phyloP scores from a whole-genome alignment of 2,329 filamentous ascomycete genomes.

The Coniochaeta sp. region DNA sequence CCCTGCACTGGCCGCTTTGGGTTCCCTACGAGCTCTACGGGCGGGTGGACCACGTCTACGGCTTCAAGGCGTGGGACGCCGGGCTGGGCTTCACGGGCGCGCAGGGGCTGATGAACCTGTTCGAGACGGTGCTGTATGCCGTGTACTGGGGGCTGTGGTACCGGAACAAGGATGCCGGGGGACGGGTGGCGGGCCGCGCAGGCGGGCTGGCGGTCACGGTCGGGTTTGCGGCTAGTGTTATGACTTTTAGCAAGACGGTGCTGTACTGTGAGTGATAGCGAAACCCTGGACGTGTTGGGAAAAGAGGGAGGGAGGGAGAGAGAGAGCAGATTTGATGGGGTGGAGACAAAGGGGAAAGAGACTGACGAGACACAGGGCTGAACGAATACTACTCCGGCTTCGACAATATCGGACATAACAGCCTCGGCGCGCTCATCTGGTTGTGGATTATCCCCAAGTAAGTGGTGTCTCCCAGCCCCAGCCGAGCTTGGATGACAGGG shows the following conservation, averaged over 20 bases:
- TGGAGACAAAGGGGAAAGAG: not conserved
- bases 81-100: conserved; percentile 70
- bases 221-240: conserved; percentile 45
- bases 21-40: conserved; percentile 75
- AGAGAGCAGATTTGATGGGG: not conserved
- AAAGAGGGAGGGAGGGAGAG: not conserved
- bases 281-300: not conserved
- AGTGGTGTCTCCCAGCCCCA: conserved; percentile 14
- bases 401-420: conserved; percentile 51
- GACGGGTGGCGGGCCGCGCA: conserved; percentile 29
- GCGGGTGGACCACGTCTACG: conserved; percentile 73
- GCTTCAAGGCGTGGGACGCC: conserved; percentile 61
- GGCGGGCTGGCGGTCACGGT: conserved; percentile 38
- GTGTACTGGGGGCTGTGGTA: conserved; percentile 25
- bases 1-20: conserved; percentile 65
- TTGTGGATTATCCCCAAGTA: conserved; percentile 55
- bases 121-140: conserved; percentile 28
- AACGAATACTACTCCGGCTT: conserved; percentile 50
- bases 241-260: conserved; percentile 56
- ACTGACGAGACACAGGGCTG: conserved; percentile 30
- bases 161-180: conserved; percentile 15
- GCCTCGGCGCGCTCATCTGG: conserved; percentile 31
- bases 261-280: conserved; percentile 43
- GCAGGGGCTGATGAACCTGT: conserved; percentile 46
- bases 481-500: too few species aligned